phyloP scores from a whole-genome alignment of 2,329 filamentous ascomycete genomes.

The Xylaria sp. region DNA sequence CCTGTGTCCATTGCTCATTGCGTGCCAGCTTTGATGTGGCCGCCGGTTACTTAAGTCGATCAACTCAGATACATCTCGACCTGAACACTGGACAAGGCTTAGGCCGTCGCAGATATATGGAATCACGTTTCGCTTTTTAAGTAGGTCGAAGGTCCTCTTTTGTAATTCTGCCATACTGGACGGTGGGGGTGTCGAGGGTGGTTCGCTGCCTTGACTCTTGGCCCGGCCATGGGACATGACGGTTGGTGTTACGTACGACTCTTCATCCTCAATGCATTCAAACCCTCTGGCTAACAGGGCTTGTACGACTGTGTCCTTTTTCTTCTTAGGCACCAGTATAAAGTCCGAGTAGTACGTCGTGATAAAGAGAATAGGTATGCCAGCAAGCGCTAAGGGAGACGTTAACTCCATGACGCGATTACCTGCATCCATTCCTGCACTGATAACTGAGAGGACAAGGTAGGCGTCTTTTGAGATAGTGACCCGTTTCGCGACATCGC shows the following conservation, averaged over 20 bases:
- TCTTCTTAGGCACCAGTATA: conserved; percentile 85
- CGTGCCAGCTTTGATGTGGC: conserved; percentile 51
- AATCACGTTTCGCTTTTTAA: conserved; percentile 80
- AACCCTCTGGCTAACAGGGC: conserved; percentile 85
- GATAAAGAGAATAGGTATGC: conserved; percentile 98
- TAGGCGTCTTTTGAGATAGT: conserved; percentile 86
- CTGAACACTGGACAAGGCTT: conserved; percentile 84
- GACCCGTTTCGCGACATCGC: conserved; percentile 63
- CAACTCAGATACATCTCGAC: conserved; percentile 61
- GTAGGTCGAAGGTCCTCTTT: conserved; percentile 81
- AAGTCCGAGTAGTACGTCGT: conserved; percentile 99
- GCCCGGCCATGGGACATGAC: conserved; percentile 53
- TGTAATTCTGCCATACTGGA: conserved; percentile 83
- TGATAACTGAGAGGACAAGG: conserved; percentile 88
- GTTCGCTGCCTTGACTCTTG: conserved; percentile 52
- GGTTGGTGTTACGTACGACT: conserved; percentile 70
- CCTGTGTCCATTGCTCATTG: conserved; percentile 52
- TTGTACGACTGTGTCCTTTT: conserved; percentile 77
- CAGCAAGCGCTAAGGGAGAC: conserved; percentile 87
- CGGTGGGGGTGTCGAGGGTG: conserved; percentile 79
- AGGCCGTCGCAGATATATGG: conserved; percentile 77
- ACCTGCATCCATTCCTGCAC: conserved; percentile 89
- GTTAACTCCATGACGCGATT: conserved; percentile 92
- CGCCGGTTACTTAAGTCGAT: conserved; percentile 51
- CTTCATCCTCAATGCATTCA: conserved; percentile 79